Base-by-base conservation (phyloP, 768 basidiomycete genomes). In the Leucocoprinus birnbaumii region DNA sequence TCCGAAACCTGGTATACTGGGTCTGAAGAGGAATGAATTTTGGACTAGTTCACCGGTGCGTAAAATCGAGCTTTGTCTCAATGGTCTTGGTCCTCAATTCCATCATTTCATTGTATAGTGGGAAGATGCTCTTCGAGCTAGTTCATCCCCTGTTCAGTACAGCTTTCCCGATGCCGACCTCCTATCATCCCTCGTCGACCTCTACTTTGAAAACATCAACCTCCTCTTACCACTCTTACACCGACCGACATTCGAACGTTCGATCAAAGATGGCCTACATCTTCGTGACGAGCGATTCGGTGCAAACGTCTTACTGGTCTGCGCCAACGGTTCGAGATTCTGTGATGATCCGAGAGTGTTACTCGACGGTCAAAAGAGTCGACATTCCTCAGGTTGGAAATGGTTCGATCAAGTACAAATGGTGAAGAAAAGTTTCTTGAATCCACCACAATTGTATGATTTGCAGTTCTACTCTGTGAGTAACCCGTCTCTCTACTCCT, bases 341-440 rank as follows among this genome's bases (percentile, higher is more conserved):
- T 77, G 77, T 10, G 71, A 83, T 22, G 87, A 92, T 62, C 76
- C 74, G 1, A 73, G 86, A 9, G 80, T 85, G 1, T 56, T 76
- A 38, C 59, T 74, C 9, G 76, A 78, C 46, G 73, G 69, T 18
- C 63, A 63, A 22, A 67, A 68, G 5, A 66, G 65, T 47, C 60
- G 64, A 43, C 78, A 79, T 56, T 83, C 79, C 1, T 72, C 76
- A 2, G 85, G 85, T 0, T 87, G 84, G 84, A 80, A 77, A 60
- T 89, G 80, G 73, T 85, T 84, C 59, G 72, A 80, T n/a, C 85
- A 88, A 61, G 83, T 86, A 1, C 82, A 89, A 55, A 75, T 80
- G 63, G 77, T 86, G 34, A 80, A 82, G 51, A 82, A 80, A 61
- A 80, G 79, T 0, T 69, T 91, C n/a, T 70, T 91, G 11, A 70